phyloP scores from a whole-genome alignment of 345 rosid genomes.

The Aquilaria sinensis region DNA sequence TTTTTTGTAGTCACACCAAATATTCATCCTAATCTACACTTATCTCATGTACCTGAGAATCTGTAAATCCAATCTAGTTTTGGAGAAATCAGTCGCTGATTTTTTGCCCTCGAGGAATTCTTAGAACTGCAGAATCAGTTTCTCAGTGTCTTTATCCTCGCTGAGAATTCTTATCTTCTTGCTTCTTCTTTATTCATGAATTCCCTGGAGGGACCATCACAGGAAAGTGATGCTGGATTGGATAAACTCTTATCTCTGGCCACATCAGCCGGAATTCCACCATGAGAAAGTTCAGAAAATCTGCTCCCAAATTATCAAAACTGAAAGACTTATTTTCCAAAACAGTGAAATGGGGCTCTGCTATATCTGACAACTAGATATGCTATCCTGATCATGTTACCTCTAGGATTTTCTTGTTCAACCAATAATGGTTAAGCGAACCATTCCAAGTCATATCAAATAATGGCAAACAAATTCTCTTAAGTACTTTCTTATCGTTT shows the following conservation, averaged over 20 bases:
- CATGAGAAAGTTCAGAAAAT: not conserved
- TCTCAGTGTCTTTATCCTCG: too few relatives aligned
- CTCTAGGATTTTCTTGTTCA: too few relatives aligned
- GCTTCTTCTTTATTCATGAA: not conserved
- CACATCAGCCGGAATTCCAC: slow-evolving; percentile 27
- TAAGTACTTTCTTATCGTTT: not conserved
- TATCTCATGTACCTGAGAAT: not conserved
- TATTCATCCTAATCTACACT: slow-evolving; percentile 10
- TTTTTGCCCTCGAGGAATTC: too few relatives aligned
- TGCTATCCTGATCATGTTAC: too few relatives aligned
- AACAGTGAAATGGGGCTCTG: too few relatives aligned
- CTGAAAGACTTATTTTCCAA: too few relatives aligned
- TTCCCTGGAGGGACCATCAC: slow-evolving; percentile 19
- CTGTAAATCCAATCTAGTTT: not conserved
- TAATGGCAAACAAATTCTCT: too few relatives aligned
- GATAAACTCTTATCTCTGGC: slow-evolving; percentile 40
- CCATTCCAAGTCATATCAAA: too few relatives aligned
- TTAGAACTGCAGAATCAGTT: too few relatives aligned
- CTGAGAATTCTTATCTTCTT: not conserved
- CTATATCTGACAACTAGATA: too few relatives aligned
- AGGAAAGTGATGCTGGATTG: slow-evolving; percentile 18
- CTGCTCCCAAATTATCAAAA: too few relatives aligned
- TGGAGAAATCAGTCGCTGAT: not conserved
- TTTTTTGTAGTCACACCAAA: not conserved
- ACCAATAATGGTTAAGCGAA: too few relatives aligned